Percentiles rank a stretch among this genome's conserved stretches.
Evolutionary conservation across 805 yeast species (phyloP).

Genomic region (Pichia manshurica): DNA sequence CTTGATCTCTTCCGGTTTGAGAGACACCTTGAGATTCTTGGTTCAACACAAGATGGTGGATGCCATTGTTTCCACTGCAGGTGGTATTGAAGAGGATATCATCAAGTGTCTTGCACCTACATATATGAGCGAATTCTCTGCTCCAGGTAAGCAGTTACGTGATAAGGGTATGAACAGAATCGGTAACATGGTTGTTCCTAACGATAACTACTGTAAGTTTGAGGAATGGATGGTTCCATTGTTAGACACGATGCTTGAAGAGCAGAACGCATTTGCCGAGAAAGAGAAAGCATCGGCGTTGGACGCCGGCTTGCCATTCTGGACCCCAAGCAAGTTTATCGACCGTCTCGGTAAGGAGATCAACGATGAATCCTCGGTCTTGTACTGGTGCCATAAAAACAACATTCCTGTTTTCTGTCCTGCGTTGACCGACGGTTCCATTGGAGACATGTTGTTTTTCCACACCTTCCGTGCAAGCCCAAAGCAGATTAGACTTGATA

Average conservation of each 20-base stretch:
- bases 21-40: slow-evolving; percentile 83
- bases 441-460: slow-evolving; percentile 98
- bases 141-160: slow-evolving; percentile 76
- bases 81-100: slow-evolving; percentile 96
- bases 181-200: slow-evolving; percentile 94
- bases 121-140: slow-evolving; percentile 82
- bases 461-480: slow-evolving; percentile 96
- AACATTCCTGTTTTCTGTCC: slow-evolving; percentile 96
- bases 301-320: slow-evolving; percentile 65
- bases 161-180: slow-evolving; percentile 97
- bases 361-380: slow-evolving; percentile 85
- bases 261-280: slow-evolving; percentile 66
- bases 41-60: slow-evolving; percentile 93
- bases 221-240: slow-evolving; percentile 99
- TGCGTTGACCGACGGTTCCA: slow-evolving; percentile 94
- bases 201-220: slow-evolving; percentile 93
- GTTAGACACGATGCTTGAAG: slow-evolving; percentile 78
- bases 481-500: slow-evolving; percentile 79
- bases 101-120: slow-evolving; percentile 97
- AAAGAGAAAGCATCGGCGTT: slow-evolving; percentile 48
- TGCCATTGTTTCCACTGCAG: slow-evolving; percentile 95
- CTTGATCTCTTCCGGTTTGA: slow-evolving; percentile 86
- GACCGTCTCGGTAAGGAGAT: slow-evolving; percentile 94
- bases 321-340: slow-evolving; percentile 93
- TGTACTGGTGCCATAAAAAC: slow-evolving; percentile 98